A percentile compares a stretch with the other conserved stretches of the same genome.
Evolutionary conservation across 345 rosid species (phyloP).

Genomic region (Leavenworthia alabamica): DNA sequence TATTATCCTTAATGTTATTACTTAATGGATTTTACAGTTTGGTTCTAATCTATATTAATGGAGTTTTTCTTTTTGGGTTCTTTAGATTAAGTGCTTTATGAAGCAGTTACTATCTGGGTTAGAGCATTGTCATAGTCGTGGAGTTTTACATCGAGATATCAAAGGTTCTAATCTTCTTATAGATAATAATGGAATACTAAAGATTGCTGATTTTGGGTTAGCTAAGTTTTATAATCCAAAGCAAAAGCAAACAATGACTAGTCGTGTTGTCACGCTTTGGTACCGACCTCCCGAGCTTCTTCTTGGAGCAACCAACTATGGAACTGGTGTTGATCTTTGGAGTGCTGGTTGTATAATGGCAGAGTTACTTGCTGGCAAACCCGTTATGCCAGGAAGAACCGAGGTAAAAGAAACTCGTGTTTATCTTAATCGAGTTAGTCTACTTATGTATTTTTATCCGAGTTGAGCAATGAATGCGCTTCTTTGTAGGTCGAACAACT

Average conservation of each 20-base stretch:
- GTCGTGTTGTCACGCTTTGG: slow-evolving; percentile 95
- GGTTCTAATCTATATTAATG: neutral
- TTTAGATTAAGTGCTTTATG: slow-evolving; percentile 83
- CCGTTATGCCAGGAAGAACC: slow-evolving; percentile 86
- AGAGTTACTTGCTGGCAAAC: slow-evolving; percentile 79
- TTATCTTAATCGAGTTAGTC: neutral
- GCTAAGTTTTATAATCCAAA: slow-evolving; percentile 64
- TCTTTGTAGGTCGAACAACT: slow-evolving; percentile 76
- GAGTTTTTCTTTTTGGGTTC: neutral
- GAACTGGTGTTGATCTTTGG: slow-evolving; percentile 82
- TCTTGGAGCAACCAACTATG: slow-evolving; percentile 76
- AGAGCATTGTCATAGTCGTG: slow-evolving; percentile 77
- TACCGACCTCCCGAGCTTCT: slow-evolving; percentile 94
- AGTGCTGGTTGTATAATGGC: slow-evolving; percentile 95
- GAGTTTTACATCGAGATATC: slow-evolving; percentile 84
- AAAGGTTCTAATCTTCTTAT: slow-evolving; percentile 86
- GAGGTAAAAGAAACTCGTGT: slow-evolving; percentile 47
- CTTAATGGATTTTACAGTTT: too few species aligned
- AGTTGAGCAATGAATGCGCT: too few species aligned
- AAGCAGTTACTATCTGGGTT: slow-evolving; percentile 78
- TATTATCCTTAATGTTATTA: neutral
- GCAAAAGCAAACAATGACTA: slow-evolving; percentile 65
- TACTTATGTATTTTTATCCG: neutral
- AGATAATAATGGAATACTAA: slow-evolving; percentile 65
- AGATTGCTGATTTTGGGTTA: slow-evolving; percentile 90